Base-by-base conservation (phyloP, 2,329 filamentous ascomycete species). In the Cytospora piceae region DNA sequence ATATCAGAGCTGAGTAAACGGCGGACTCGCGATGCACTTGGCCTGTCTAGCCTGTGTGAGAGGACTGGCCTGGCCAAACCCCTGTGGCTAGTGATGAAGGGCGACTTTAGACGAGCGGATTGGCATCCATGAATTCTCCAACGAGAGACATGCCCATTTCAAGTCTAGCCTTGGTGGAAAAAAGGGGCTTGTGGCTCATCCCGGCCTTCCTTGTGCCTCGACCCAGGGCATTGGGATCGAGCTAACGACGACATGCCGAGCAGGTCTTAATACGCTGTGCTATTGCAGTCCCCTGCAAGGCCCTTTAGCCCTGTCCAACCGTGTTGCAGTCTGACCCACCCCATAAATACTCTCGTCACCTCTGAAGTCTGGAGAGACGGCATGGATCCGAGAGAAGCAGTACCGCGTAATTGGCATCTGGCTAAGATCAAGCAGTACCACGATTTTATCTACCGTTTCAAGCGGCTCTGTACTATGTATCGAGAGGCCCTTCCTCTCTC, bases 191-290 rank as follows among this genome's bases (percentile, higher is more conserved):
- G 24, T 39, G 59, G 42, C 51, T 24, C 55, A 65, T 63, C 65
- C 65, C 58, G 55, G 63, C 51, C 34, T 56, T 49, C 58, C 62
- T 51, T 58, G 61, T 65, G 58, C 58, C 55, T 58, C 58, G 66
- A 67, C 67, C 67, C 67, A 65, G 55, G 63, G 64, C 64, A 51
- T 64, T 67, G 67, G 64, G 64, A 68, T 67, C 67, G 67, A 68
- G 61, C 67, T 68, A 68, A 55, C 49, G 67, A 68, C 42, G 67
- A 68, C 67, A 64, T 68, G 67, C 67, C 67, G 67, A 67, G 67
- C 64, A 61, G 64, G 64, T 63, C 67, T 68, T 68, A 68, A 61
- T 67, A 49, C 49, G 42, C 29, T 55, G n/a, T 55, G 55, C 42
- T 63, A 63, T 66, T 63, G 60, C 64, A 63, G 59, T 58, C n/a